Conservation (phyloP, 345 rosid genomes). For the Eucalyptus microcorys region DNA sequence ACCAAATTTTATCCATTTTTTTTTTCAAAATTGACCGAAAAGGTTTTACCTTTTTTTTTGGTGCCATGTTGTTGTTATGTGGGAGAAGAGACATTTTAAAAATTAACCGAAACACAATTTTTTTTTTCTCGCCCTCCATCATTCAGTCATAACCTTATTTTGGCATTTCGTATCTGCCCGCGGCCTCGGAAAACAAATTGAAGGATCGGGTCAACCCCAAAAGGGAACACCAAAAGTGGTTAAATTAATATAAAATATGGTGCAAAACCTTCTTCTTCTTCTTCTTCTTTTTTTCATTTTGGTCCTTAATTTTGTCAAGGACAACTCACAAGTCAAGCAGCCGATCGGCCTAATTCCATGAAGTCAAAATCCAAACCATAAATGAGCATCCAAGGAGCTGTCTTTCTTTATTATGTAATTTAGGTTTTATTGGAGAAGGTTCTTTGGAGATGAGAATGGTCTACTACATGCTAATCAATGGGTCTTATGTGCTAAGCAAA, state of each 20-base stretch:
- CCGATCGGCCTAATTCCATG: neutral
- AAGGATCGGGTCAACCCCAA: neutral
- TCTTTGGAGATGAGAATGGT: neutral
- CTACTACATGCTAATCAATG: neutral
- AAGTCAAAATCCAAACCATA: neutral
- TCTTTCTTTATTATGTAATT: neutral
- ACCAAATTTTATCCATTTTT: neutral
- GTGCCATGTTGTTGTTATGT: neutral
- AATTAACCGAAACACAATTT: neutral
- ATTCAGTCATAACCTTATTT: neutral
- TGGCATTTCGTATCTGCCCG: neutral
- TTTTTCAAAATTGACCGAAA: neutral
- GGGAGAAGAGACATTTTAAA: neutral
- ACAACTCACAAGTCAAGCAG: neutral
- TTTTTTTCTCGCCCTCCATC: neutral
- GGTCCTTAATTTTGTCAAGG: neutral
- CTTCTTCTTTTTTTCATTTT: neutral
- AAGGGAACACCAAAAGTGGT: neutral
- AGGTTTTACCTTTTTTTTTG: neutral
- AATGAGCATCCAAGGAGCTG: neutral
- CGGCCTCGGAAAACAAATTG: neutral
- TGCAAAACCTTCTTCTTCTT: neutral
- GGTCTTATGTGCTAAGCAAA: neutral
- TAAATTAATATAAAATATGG: neutral
- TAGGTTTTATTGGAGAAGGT: neutral